phyloP scores from a whole-genome alignment of 2,329 filamentous ascomycete species.

The Colletotrichum salicis region DNA sequence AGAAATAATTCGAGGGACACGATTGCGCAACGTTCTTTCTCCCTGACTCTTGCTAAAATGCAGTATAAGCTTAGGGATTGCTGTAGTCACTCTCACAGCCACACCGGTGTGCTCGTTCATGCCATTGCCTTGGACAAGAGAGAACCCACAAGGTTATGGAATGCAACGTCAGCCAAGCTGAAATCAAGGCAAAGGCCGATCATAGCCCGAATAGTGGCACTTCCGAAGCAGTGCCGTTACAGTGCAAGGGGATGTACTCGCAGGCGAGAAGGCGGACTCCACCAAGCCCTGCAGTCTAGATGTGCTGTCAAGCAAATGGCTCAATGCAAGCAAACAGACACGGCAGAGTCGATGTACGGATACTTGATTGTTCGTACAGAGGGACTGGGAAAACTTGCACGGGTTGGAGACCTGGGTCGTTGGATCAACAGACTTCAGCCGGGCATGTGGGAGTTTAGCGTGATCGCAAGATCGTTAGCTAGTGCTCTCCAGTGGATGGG shows the following conservation, averaged over 20 bases:
- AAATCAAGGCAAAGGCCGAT: slow-evolving; percentile 14
- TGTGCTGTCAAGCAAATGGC: background rate
- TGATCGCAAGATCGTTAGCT: background rate
- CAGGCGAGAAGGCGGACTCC: background rate
- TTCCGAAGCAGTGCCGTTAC: slow-evolving; percentile 3
- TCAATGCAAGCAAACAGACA: background rate
- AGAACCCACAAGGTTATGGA: background rate
- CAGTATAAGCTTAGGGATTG: too few species aligned
- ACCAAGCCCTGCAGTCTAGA: background rate
- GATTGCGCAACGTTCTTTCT: too few species aligned
- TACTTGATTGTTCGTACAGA: too few species aligned
- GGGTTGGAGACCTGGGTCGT: background rate
- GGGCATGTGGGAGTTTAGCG: background rate
- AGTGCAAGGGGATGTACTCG: background rate
- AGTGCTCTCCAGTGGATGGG: background rate
- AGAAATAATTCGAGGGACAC: too few species aligned
- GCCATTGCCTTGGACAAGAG: background rate
- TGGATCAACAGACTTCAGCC: background rate
- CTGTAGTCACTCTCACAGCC: too few species aligned
- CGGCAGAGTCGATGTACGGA: too few species aligned
- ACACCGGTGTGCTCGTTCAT: background rate
- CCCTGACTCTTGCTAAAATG: too few species aligned
- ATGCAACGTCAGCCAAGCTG: background rate
- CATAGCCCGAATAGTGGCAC: background rate
- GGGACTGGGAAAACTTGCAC: background rate